Base-by-base conservation (phyloP, 1,284 basidiomycete genomes). In the Pholiota adiposa region DNA sequence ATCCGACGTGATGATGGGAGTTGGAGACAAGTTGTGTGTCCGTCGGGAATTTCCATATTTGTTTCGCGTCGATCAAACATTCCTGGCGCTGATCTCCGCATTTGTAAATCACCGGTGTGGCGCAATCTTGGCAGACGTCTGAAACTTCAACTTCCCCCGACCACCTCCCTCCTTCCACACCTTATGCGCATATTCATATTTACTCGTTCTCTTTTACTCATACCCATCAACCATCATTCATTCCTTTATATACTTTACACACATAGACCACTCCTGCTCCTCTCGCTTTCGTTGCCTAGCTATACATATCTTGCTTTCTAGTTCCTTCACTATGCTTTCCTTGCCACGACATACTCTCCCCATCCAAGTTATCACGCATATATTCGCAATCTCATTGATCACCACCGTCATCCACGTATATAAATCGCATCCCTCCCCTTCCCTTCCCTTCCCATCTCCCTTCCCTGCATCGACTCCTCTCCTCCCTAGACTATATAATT, bases 21-120 rank as follows among this genome's bases (percentile, higher is more conserved):
- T 50, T 40, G 51, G 38, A 54, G 34, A 33, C 31, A 31, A 21
- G 11, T 40, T 25, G 38, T 18, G 46, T 18, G 33, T 19, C 25
- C 34, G 44, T 31, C 41, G 49, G 54, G 31, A 21, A 51, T 55
- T 43, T 54, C 40, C 40, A 25, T 19, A 38, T 43, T 51, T 57
- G 46, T 51, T 55, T 48, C 29, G 21, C 54, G 54, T 36, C 54
- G 33, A 55, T 48, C 54, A 55, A 36, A 19, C 9, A 40, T 54
- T 25, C n/a, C 40, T 41, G 40, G n/a, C n/a, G n/a, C n/a, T n/a
- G n/a, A n/a, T n/a, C n/a, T 18, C 43, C 41, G 44, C 12, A 48
- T 36, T 33, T 25, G n/a, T 36, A 21, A 29, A 38, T n/a, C n/a
- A n/a, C n/a, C n/a, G n/a, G n/a, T 34, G 44, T 41, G 53, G 41